phyloP scores from a whole-genome alignment of 2,329 filamentous ascomycete genomes.

The Neofusicoccum laricinum region DNA sequence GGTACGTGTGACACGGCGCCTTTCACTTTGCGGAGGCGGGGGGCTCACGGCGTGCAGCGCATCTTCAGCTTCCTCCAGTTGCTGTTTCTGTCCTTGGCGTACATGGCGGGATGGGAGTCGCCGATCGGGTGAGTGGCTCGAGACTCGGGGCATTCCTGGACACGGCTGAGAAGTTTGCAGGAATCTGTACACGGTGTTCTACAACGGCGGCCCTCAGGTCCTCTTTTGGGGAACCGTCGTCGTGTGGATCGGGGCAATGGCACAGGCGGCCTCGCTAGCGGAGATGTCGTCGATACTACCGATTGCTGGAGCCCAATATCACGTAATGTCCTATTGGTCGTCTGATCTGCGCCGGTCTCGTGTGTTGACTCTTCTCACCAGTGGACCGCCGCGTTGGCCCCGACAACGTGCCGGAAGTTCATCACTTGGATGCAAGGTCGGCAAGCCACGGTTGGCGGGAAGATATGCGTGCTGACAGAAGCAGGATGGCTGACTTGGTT shows the following conservation, averaged over 20 bases:
- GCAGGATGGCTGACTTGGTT: constrained; percentile 3
- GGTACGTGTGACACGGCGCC: neutral
- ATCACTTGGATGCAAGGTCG: constrained; percentile 33
- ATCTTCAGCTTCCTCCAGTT: constrained; percentile 1
- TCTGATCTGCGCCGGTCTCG: neutral
- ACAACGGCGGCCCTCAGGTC: constrained; percentile 33
- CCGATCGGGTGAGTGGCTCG: neutral
- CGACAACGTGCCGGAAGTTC: constrained; percentile 27
- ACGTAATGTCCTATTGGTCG: constrained; percentile 17
- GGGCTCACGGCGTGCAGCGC: neutral
- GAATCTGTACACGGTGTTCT: constrained; percentile 23
- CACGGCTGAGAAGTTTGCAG: neutral
- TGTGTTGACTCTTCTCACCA: neutral
- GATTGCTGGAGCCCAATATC: constrained; percentile 43
- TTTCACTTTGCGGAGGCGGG: too few relatives aligned
- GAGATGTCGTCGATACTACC: constrained; percentile 42
- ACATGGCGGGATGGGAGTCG: neutral
- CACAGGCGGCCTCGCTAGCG: constrained; percentile 35
- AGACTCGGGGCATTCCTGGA: neutral
- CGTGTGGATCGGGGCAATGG: constrained; percentile 29
- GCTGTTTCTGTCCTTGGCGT: neutral
- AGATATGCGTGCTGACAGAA: neutral
- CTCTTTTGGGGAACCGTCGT: constrained; percentile 32
- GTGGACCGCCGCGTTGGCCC: constrained; percentile 39
- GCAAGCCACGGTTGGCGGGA: neutral